Base-by-base conservation (phyloP, 208 protist genomes). In the Wallacemonas rigidus region DNA sequence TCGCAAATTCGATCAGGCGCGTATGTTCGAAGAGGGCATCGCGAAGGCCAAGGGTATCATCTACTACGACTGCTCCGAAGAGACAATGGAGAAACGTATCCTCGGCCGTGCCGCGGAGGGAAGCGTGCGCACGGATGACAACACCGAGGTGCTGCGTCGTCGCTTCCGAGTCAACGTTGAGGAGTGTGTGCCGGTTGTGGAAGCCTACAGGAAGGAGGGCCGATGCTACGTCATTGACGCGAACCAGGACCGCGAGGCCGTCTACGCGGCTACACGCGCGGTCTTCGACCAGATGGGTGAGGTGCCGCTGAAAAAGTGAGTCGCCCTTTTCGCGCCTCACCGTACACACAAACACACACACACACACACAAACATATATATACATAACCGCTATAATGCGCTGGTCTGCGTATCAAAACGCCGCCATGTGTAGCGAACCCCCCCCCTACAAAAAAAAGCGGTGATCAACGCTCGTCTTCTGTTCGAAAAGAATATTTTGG, bases 121-220 rank as follows among this genome's bases (percentile, higher is more conserved):
- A 55, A 69, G 60, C 41, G 79, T 73, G 3, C 82, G 93, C 47
- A 73, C 79, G 41, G 94, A 98, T 76, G 94, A 97, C 77, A 93
- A 86, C 35, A 58, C 75, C 9, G 92, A 95, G 63, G 81, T 80
- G 5, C 81, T 98, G 11, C 84, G 83, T 6, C 58, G 71, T 11
- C 90, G 94, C 35, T 93, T 98, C 39, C 84, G 83, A 15, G 83
- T 88, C 12, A 94, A 95, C 62, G 81, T 86, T 12, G 74, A 92
- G 79, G 76, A 92, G 70, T 96, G 91, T 70, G 76, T 93, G 76
- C 94, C 94, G 17, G 92, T 98, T 2, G 83, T 97, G 47, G 84
- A 95, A 58, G 56, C 75, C 5, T 98, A 96, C 78, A 82, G 82
- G 69, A 60, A 65, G 60, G 70, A 82, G 36, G 84, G 85, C 1